Evolutionary conservation across 2,329 filamentous ascomycete species (phyloP), one percentile per base, ranked within the genome.

Genomic region (Bipolaris zeicola): DNA sequence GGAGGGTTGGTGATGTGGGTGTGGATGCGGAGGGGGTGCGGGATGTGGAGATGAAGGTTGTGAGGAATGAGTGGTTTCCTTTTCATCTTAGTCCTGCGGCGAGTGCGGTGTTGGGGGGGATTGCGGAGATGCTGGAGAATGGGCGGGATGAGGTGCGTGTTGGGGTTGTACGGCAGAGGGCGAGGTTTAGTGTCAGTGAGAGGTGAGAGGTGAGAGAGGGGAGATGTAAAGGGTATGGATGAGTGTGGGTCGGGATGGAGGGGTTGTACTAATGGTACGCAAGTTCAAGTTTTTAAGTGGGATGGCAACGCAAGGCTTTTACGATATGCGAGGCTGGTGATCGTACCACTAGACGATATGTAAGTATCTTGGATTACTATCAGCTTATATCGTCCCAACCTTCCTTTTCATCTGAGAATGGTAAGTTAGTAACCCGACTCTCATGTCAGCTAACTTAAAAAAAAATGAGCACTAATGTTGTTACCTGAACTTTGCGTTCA

Each of bases 1-100:
- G 16, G 22, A 8, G 8, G 5, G 38, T 41, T 6, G 18, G 38
- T 6, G 39, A 43, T 16, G 39, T 50, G 4, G 3, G 11, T 3
- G 13, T 8, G 11, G 22, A 56, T 33, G 24, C 4, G 3, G 14
- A 57, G 5, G 31, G 28, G 10, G 14, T 11, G 2, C 2, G 31
- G 6, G 49, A 52, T 38, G 14, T 26, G 24, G 8, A 52, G 41
- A 48, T 44, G 50, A 52, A 38, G 24, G 24, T 53, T 2, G 16
- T 53, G 11, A 1, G 16, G 7, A 13, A 48, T 13, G 18, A 38
- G 5, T 26, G 13, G 1, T 6, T 44, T 18, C 38, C 43, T 1
- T 38, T 34, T 7, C 18, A 34, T 14, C 8, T 57, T 6, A 44
- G 54, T 28, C 16, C 28, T 13, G 38, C 43, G 6, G 46, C 43